phyloP scores from a whole-genome alignment of 495 filamentous ascomycete genomes.

The Lasiosphaeriaceae sp. region DNA sequence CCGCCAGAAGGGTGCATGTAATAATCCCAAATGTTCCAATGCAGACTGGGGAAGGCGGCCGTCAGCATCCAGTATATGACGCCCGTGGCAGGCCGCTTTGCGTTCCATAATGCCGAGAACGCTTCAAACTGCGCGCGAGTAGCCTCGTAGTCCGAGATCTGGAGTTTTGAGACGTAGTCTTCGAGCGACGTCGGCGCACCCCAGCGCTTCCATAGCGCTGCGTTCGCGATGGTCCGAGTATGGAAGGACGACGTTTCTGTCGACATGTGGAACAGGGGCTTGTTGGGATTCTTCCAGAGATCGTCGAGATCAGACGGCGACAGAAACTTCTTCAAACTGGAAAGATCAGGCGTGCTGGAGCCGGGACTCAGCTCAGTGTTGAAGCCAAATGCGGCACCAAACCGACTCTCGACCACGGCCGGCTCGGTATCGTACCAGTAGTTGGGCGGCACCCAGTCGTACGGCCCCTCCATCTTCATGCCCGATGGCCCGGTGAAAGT shows the following conservation, averaged over 20 bases:
- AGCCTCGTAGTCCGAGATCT: slow-evolving; percentile 62
- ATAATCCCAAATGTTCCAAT: slow-evolving; percentile 66
- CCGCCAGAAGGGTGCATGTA: slow-evolving; percentile 55
- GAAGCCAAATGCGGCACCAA: slow-evolving; percentile 60
- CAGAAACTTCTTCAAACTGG: slow-evolving; percentile 53
- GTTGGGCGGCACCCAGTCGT: slow-evolving; percentile 63
- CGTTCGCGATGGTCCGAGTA: slow-evolving; percentile 54
- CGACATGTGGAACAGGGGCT: slow-evolving; percentile 57
- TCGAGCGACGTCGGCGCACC: slow-evolving; percentile 49
- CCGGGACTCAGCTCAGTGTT: slow-evolving; percentile 59
- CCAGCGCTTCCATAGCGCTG: slow-evolving; percentile 49
- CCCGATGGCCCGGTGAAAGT: slow-evolving; percentile 50
- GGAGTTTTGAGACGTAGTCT: slow-evolving; percentile 31
- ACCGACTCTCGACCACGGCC: slow-evolving; percentile 18
- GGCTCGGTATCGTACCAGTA: slow-evolving; percentile 55
- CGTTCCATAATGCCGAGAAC: slow-evolving; percentile 49
- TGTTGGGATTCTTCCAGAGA: slow-evolving; percentile 53
- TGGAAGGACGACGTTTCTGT: slow-evolving; percentile 50
- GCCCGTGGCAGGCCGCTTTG: slow-evolving; percentile 52
- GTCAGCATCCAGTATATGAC: slow-evolving; percentile 69
- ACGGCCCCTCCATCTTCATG: slow-evolving; percentile 66
- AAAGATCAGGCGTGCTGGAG: slow-evolving; percentile 56
- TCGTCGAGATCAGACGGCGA: slow-evolving; percentile 45
- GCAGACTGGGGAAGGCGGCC: slow-evolving; percentile 60
- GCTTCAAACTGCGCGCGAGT: slow-evolving; percentile 59